Percentiles rank a stretch among this genome's conserved stretches.
Conservation (phyloP, 805 yeast genomes). For the Wickerhamomyces rabaulensis region DNA sequence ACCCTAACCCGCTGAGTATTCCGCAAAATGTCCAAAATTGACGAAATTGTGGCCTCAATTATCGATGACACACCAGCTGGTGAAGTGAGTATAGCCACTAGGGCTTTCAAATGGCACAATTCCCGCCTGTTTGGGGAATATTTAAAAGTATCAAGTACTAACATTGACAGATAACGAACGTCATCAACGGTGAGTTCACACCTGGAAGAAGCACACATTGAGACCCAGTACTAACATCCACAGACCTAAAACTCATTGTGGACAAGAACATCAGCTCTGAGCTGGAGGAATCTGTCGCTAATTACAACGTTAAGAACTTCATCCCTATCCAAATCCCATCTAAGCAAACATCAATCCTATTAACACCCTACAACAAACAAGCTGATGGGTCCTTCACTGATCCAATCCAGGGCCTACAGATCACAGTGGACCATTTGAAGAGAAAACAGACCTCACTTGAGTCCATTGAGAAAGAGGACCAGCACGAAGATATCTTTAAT, state of each 20-base stretch:
- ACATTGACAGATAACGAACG: constrained; percentile 19
- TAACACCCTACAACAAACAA: constrained; percentile 46
- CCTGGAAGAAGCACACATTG: not conserved
- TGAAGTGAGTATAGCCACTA: constrained; percentile 32
- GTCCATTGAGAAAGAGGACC: constrained; percentile 23
- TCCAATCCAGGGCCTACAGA: constrained; percentile 38
- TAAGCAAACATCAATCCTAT: constrained; percentile 31
- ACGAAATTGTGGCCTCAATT: constrained; percentile 20
- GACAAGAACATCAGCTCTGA: constrained; percentile 33
- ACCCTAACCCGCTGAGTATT: too few species aligned
- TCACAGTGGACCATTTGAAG: constrained; percentile 54
- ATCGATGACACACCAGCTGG: constrained; percentile 55
- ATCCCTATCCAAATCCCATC: constrained; percentile 26
- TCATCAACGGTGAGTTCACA: constrained; percentile 26
- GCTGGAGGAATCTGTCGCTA: constrained; percentile 31
- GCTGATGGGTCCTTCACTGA: constrained; percentile 49
- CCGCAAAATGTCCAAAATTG: constrained; percentile 8
- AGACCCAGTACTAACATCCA: not conserved
- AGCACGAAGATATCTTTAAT: constrained; percentile 12
- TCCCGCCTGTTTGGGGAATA: too few species aligned
- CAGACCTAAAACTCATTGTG: constrained; percentile 39
- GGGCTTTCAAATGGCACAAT: too few species aligned
- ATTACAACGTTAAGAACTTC: constrained; percentile 36
- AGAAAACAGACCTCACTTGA: constrained; percentile 51
- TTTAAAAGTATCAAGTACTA: too few species aligned